These are phyloP conservation scores for Fragilaria radians DNA, from an alignment of 108 stramenopile species.

Conservation along the genomic window DNA sequence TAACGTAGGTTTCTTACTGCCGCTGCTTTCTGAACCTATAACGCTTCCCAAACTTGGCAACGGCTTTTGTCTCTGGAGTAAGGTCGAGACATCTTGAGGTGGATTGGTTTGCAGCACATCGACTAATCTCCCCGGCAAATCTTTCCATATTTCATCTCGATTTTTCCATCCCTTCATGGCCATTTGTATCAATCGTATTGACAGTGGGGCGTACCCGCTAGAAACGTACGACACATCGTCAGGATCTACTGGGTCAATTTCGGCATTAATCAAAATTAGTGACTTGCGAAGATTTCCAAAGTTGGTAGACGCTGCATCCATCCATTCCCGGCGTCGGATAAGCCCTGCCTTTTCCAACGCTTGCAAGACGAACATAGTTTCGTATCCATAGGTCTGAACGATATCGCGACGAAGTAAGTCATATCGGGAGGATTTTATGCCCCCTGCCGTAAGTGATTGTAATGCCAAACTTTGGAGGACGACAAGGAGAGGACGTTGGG, in stretches of 20 bases:
- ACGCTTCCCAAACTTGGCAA: slow-evolving; percentile 34
- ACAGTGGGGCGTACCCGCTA: slow-evolving; percentile 89
- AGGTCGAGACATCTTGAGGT: slow-evolving; percentile 55
- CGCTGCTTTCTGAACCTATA: slow-evolving; percentile 23
- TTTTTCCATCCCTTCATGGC: slow-evolving; percentile 76
- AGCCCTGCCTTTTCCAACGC: slow-evolving; percentile 83
- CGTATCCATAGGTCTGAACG: slow-evolving; percentile 92
- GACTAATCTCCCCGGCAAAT: slow-evolving; percentile 64
- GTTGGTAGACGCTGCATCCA: slow-evolving; percentile 55
- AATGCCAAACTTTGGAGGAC: slow-evolving; percentile 84
- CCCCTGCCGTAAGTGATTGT: slow-evolving; percentile 83
- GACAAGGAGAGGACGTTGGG: slow-evolving; percentile 61
- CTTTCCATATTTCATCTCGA: slow-evolving; percentile 55
- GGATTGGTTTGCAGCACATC: slow-evolving; percentile 59
- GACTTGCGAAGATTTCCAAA: slow-evolving; percentile 68
- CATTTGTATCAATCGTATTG: slow-evolving; percentile 82
- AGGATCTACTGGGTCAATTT: slow-evolving; percentile 79
- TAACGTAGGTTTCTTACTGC: slow-evolving; percentile 61
- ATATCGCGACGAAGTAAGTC: slow-evolving; percentile 79
- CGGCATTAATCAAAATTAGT: slow-evolving; percentile 84
- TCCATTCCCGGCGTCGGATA: slow-evolving; percentile 73
- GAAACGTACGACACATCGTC: slow-evolving; percentile 92
- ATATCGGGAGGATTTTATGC: slow-evolving; percentile 82
- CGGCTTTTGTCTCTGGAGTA: slow-evolving; percentile 25
- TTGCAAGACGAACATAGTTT: slow-evolving; percentile 67